Evolutionary conservation across 345 rosid species (phyloP).

Genomic region (Bruguiera sexangula): DNA sequence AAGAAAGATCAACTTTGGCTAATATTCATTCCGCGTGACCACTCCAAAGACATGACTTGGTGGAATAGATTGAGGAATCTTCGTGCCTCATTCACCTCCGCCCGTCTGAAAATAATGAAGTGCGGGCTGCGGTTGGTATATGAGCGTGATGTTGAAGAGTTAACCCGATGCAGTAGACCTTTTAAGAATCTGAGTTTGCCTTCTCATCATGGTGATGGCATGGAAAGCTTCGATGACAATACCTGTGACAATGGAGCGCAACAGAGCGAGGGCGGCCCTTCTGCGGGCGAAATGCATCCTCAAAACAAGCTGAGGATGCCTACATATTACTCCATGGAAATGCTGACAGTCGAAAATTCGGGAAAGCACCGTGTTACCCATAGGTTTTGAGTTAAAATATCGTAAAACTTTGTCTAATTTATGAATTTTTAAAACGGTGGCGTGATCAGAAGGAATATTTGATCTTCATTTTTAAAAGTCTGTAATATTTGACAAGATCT

Average conservation of each 20-base stretch:
- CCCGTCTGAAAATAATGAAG: not conserved
- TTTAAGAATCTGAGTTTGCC: not conserved
- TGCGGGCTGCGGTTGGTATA: not conserved
- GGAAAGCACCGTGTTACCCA: not conserved
- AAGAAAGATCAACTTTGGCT: not conserved
- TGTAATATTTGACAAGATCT: too few species aligned
- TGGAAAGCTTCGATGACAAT: not conserved
- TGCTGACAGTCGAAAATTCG: not conserved
- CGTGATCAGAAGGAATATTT: too few species aligned
- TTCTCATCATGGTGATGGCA: not conserved
- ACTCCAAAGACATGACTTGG: not conserved
- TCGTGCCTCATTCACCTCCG: not conserved
- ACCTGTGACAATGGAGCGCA: not conserved
- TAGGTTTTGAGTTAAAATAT: too few species aligned
- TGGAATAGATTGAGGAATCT: not conserved
- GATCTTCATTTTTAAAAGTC: too few species aligned
- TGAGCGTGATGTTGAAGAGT: not conserved
- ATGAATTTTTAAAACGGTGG: too few species aligned
- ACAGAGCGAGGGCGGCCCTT: not conserved
- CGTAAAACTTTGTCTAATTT: not conserved
- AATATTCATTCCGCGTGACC: not conserved
- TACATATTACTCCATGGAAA: not conserved
- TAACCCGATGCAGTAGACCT: not conserved
- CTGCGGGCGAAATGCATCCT: not conserved
- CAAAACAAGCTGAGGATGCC: not conserved